A percentile compares a stretch with the other conserved stretches of the same genome.
Evolutionary conservation across 352 stramenopile genomes (phyloP).

Genomic region (Elongisporangium senticosum): DNA sequence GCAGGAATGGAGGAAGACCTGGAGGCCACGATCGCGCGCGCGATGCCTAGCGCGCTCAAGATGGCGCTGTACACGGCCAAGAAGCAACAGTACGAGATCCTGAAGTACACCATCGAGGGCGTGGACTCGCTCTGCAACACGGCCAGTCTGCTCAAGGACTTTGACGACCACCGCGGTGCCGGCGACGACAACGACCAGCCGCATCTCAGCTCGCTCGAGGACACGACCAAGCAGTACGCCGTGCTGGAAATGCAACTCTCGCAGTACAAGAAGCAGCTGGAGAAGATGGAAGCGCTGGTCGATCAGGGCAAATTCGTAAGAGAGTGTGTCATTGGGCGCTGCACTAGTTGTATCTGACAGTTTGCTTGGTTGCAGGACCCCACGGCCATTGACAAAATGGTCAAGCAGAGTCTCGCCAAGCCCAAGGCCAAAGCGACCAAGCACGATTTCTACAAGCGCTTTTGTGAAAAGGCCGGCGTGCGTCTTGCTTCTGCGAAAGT

Average conservation of each 20-base stretch:
- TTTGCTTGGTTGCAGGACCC: constrained; percentile 18
- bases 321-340: not conserved
- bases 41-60: constrained; percentile 64
- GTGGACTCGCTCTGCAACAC: constrained; percentile 62
- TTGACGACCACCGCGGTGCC: constrained; percentile 10
- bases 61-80: constrained; percentile 71
- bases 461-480: constrained; percentile 71
- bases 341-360: not conserved
- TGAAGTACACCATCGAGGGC: constrained; percentile 70
- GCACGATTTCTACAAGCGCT: constrained; percentile 76
- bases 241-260: constrained; percentile 54
- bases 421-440: constrained; percentile 54
- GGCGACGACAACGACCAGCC: constrained; percentile 30
- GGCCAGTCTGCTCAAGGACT: constrained; percentile 58
- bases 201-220: constrained; percentile 48
- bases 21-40: constrained; percentile 48
- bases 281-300: constrained; percentile 49
- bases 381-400: constrained; percentile 55
- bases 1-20: constrained; percentile 48
- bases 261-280: constrained; percentile 65
- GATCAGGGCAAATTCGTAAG: constrained; percentile 40
- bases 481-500: constrained; percentile 4
- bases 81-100: constrained; percentile 68
- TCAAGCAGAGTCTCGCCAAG: constrained; percentile 39
- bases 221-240: constrained; percentile 66